A percentile compares a stretch with the other conserved stretches of the same genome.
These are phyloP conservation scores for Salix suchowensis DNA, from an alignment of 345 rosid species.

Conservation along the genomic window DNA sequence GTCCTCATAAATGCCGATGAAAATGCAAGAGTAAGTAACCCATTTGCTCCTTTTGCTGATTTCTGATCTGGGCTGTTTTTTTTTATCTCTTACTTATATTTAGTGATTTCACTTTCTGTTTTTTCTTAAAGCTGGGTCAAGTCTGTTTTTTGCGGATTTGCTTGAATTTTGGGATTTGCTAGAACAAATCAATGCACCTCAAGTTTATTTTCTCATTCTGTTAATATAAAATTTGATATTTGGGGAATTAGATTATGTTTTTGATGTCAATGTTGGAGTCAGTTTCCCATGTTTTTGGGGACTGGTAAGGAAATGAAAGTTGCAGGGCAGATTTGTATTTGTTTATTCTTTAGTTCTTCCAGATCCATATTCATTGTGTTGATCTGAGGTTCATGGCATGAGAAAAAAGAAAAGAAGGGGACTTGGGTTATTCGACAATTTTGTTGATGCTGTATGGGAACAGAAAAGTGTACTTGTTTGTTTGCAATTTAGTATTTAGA, in stretches of 20 bases:
- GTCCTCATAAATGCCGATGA: conserved; percentile 93
- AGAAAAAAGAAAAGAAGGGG: neutral
- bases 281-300: conserved; percentile 15
- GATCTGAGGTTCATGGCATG: neutral
- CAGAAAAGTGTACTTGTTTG: neutral
- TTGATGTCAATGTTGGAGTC: neutral
- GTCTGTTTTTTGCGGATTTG: neutral
- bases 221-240: neutral
- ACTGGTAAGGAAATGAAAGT: conserved; percentile 7
- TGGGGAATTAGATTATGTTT: conserved; percentile 1
- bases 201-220: neutral
- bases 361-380: neutral
- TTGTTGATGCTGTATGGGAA: neutral
- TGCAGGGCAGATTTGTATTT: neutral
- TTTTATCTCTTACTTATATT: neutral
- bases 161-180: neutral
- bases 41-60: conserved; percentile 8
- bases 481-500: neutral
- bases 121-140: neutral
- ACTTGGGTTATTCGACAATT: neutral
- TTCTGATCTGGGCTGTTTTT: conserved; percentile 35
- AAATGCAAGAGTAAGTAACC: conserved; percentile 56
- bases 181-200: neutral
- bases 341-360: neutral
- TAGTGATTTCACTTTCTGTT: neutral